Percentiles rank a stretch among this genome's conserved stretches.
Conservation (phyloP, 2,329 filamentous ascomycete genomes). For the Verticillium zaregamsianum region DNA sequence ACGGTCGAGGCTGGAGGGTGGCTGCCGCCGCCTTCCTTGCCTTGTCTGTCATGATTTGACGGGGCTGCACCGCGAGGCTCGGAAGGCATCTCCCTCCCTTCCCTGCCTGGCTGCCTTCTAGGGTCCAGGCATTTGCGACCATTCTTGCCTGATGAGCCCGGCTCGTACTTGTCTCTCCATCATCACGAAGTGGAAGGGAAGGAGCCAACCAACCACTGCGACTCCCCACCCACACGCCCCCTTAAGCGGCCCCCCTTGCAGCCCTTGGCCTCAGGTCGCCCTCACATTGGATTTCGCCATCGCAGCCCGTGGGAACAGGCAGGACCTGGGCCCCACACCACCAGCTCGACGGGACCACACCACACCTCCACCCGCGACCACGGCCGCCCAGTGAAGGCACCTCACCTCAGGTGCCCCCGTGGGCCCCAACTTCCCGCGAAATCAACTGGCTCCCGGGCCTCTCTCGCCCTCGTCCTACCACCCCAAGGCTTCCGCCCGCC, state of each 20-base stretch:
- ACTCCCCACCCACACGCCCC: not conserved
- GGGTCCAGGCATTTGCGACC: not conserved
- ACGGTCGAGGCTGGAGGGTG: too few relatives aligned
- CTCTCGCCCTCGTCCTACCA: not conserved
- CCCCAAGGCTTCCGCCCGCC: not conserved
- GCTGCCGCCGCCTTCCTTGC: too few relatives aligned
- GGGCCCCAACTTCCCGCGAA: not conserved
- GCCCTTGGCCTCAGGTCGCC: not conserved
- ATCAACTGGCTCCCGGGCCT: not conserved
- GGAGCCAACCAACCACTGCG: not conserved
- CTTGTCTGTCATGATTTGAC: too few relatives aligned
- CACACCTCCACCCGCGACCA: not conserved
- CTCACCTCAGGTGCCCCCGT: not conserved
- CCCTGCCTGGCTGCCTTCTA: too few relatives aligned
- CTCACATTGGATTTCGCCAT: not conserved
- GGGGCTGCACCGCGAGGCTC: too few relatives aligned
- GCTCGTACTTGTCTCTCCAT: not conserved
- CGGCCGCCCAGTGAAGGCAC: not conserved
- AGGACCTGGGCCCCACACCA: not conserved
- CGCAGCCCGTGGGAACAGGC: not conserved
- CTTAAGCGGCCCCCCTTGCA: not conserved
- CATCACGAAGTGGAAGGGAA: not conserved
- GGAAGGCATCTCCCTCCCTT: too few relatives aligned
- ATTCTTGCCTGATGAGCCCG: not conserved
- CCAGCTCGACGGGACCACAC: not conserved